phyloP scores from a whole-genome alignment of 2,329 filamentous ascomycete genomes.

The Monilinia polystroma region DNA sequence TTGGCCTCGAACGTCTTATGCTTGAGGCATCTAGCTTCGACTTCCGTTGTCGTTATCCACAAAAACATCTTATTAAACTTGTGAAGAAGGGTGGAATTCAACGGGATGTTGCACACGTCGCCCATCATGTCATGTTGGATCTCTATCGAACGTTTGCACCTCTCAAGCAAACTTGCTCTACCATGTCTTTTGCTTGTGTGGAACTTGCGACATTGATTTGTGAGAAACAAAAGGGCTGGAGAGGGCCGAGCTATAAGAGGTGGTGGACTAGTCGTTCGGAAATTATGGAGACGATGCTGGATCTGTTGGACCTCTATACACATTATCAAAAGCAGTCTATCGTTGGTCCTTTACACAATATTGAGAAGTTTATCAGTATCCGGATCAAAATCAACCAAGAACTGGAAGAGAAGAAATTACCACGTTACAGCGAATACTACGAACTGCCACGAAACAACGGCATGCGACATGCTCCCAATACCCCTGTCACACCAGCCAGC shows the following conservation, averaged over 20 bases:
- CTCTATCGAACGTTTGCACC: conserved; percentile 91
- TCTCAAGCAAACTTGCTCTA: conserved; percentile 83
- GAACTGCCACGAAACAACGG: conserved; percentile 41
- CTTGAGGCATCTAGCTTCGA: conserved; percentile 93
- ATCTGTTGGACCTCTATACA: conserved; percentile 89
- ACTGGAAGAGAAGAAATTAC: conserved; percentile 60
- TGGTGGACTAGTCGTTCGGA: conserved; percentile 49
- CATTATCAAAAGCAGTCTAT: conserved; percentile 75
- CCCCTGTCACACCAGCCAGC: conserved; percentile 40
- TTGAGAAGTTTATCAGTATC: conserved; percentile 79
- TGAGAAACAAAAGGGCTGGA: conserved; percentile 48
- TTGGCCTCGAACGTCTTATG: conserved; percentile 87
- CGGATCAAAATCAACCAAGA: conserved; percentile 86
- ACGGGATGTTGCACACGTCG: conserved; percentile 60
- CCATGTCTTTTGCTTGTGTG: conserved; percentile 77
- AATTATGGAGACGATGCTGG: conserved; percentile 76
- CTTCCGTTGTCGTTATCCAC: conserved; percentile 84
- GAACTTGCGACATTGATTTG: conserved; percentile 75
- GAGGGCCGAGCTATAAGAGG: conserved; percentile 50
- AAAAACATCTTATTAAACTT: conserved; percentile 81
- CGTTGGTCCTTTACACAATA: conserved; percentile 68
- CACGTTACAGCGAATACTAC: conserved; percentile 64
- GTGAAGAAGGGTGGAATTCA: conserved; percentile 49
- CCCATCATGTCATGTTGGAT: conserved; percentile 83
- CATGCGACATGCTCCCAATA: conserved; percentile 40